Percentiles rank a stretch among this genome's conserved stretches.
These are phyloP conservation scores for Teratosphaeria destructans DNA, from an alignment of 2,329 filamentous ascomycete species.

Conservation along the genomic window DNA sequence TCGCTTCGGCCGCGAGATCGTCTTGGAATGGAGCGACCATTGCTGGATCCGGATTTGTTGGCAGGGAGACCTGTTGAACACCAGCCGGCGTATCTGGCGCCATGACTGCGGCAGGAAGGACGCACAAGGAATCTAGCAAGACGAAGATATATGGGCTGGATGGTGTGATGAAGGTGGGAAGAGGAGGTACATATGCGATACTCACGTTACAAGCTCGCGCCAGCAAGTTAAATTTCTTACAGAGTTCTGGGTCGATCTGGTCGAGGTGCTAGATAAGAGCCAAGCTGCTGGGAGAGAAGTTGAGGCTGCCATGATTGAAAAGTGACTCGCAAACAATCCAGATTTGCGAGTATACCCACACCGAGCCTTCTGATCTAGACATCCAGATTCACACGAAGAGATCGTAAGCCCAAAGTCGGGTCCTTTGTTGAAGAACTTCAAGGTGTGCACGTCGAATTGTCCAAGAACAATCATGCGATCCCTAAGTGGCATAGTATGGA, in stretches of 20 bases:
- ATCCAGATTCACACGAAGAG: neutral
- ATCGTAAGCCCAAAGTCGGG: neutral
- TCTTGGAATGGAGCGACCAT: neutral
- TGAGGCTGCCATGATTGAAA: neutral
- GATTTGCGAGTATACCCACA: neutral
- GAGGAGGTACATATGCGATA: neutral
- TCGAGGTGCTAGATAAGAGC: neutral
- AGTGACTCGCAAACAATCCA: neutral
- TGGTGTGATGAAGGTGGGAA: neutral
- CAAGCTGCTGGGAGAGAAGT: neutral
- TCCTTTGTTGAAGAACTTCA: neutral
- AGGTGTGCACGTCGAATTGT: neutral
- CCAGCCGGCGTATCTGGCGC: neutral
- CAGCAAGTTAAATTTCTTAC: neutral
- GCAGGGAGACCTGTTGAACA: neutral
- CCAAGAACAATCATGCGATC: neutral
- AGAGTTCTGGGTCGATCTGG: neutral
- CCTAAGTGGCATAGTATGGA: neutral
- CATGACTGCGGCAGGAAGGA: neutral
- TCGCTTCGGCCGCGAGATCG: neutral
- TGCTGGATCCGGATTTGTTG: neutral
- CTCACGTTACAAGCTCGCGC: neutral
- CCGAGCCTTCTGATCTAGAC: neutral
- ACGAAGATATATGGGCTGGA: neutral
- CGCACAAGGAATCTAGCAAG: neutral